Evolutionary conservation across 352 stramenopile species (phyloP).

Genomic region (Globisporangium rhizosaccharum): DNA sequence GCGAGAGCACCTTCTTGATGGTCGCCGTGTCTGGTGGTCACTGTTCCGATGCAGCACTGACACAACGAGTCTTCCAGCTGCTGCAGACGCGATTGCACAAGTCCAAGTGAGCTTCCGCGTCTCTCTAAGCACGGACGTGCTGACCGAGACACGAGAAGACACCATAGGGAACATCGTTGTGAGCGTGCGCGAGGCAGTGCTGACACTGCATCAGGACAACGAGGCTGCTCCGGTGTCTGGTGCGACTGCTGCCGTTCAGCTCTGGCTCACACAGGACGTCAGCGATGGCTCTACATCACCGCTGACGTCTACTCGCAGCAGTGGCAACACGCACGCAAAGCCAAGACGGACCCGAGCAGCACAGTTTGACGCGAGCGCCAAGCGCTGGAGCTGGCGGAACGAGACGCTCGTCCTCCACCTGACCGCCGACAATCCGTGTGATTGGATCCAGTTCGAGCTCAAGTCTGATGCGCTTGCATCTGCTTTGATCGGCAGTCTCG

Average conservation of each 20-base stretch:
- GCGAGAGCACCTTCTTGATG: slow-evolving; percentile 7
- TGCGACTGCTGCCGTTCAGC: slow-evolving; percentile 13
- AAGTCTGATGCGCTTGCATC: not conserved
- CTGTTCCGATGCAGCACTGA: not conserved
- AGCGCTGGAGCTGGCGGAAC: slow-evolving; percentile 22
- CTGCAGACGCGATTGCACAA: not conserved
- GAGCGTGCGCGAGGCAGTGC: not conserved
- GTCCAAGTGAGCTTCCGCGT: slow-evolving; percentile 7
- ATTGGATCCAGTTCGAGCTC: slow-evolving; percentile 5
- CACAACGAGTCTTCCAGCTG: no score
- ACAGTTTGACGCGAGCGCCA: not conserved
- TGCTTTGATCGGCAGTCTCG: not conserved
- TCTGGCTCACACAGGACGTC: slow-evolving; percentile 2
- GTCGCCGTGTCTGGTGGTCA: slow-evolving; percentile 6
- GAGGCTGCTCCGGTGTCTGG: not conserved
- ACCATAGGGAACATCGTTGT: slow-evolving; percentile 5
- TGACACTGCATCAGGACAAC: not conserved
- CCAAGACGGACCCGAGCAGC: slow-evolving; percentile 6
- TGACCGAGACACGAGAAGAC: not conserved
- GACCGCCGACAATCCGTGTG: not conserved
- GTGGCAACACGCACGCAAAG: not conserved
- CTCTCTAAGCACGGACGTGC: slow-evolving; percentile 1
- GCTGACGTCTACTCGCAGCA: not conserved
- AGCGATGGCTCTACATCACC: not conserved
- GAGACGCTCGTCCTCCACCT: slow-evolving; percentile 13